These are phyloP conservation scores for barley (Hordeum vulgare) DNA, from an alignment of 176 grass and related monocot genomes.

Conservation along the genomic window DNA sequence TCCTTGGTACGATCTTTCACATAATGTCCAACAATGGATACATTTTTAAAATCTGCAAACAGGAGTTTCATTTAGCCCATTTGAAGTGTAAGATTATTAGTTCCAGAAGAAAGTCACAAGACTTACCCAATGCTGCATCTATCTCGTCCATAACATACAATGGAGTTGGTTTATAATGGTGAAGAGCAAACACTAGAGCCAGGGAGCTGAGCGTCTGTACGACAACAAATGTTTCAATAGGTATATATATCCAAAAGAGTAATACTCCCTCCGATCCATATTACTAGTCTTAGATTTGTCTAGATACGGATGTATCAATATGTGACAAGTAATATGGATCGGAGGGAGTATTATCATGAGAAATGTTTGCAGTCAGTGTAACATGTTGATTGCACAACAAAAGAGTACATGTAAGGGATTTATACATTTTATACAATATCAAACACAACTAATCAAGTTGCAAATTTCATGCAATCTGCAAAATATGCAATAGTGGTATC, in stretches of 20 bases:
- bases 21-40: constrained; percentile 97
- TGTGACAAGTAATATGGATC: too few relatives aligned
- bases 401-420: not conserved
- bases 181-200: constrained; percentile 96
- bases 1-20: constrained; percentile 96
- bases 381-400: not conserved
- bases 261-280: too few relatives aligned
- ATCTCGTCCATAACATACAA: constrained; percentile 99
- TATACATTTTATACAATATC: not conserved
- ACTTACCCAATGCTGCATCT: constrained; percentile 90
- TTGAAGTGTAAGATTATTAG: not conserved
- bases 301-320: too few relatives aligned
- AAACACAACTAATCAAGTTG: not conserved
- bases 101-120: not conserved
- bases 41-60: constrained; percentile 93
- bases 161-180: constrained; percentile 98
- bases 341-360: not conserved
- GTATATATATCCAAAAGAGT: not conserved
- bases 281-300: too few relatives aligned
- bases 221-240: not conserved
- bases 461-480: too few relatives aligned
- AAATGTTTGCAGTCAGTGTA: not conserved
- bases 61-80: constrained; percentile 16
- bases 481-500: too few relatives aligned
- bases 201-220: constrained; percentile 87